Evolutionary conservation across 2,329 filamentous ascomycete genomes (phyloP), one percentile per base, ranked within the genome.

Genomic region (Didymella exigua): DNA sequence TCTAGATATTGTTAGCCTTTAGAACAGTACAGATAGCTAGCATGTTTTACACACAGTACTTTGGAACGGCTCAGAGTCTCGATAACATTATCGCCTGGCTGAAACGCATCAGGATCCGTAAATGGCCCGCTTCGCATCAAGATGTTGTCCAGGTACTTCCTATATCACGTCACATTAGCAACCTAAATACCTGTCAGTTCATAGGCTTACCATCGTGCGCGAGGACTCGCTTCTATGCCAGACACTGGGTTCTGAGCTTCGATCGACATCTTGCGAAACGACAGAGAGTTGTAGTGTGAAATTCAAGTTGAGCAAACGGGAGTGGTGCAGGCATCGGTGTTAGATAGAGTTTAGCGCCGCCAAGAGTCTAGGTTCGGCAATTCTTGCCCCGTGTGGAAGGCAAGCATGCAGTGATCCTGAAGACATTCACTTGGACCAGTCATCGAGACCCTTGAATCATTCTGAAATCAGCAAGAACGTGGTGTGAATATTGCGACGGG

Each of bases 81-180:
- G 18, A 72, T 70, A 2, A 63, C 61, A 91, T 79, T 56, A 76
- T 83, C 56, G 80, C 79, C 66, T 81, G 82, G 52, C 79, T 80
- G 58, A 78, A 80, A 65, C 2, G 57, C 58, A 73, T 77, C 51
- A 78, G 83, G 42, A 80, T 93, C 89, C 29, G 89, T 93, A 74
- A 90, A 96, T 1, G 95, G 91, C 1, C 95, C 93, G 3, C 83
- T 79, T 27, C 87, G 88, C 54, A 83, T 87, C 52, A 96, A 84
- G 61, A 97, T 87, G 59, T 84, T 88, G 76, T 98, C 87, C 53
- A 98, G 84, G 73, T 96, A 88, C 75, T 86, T 87, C 92, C 92
- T 96, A 59, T 46, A 46, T 27, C 7, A 76, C 21, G 49, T 55
- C 46, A 53, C 33, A 31, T 72, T 59, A 70, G 66, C 48, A 41